Evolutionary conservation across 2,329 filamentous ascomycete genomes (phyloP), one percentile per base, ranked within the genome.

Genomic region (Talaromyces sp.): DNA sequence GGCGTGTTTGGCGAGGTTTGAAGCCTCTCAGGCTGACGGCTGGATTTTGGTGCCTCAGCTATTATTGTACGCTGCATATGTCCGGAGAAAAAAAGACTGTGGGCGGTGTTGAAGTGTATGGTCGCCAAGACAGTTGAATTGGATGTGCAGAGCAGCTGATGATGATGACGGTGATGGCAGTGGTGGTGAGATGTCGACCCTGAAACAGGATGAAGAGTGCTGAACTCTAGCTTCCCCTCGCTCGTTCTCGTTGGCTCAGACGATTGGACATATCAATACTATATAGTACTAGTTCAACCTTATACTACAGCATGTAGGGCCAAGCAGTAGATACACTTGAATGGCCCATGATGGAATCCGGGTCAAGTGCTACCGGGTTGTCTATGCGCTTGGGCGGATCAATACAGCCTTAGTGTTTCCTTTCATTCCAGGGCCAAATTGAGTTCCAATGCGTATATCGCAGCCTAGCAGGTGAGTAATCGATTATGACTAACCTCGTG

Each of bases 271-370:
- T 59, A 45, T 59, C 56, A 45, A 31, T 45, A 59, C 39, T 27
- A 45, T 33, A 41, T 59, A 33, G 24, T 31, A 59, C 24, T 59
- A 59, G 52, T 9, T 16, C 3, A 27, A 14, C 52, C 16, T n/a
- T 52, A 35, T 41, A 41, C 35, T 41, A 43, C 41, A 19, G 22
- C 37, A 57, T 39, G 11, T 52, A 63, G 50, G 61, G 50, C 61
- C 61, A 63, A 57, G 39, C 24, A 43, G 39, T 56, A 47, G 35
- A 41, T 54, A 47, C 41, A 24, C 24, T 33, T 45, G 24, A 63
- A 37, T 47, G 50, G 50, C 61, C 39, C 61, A 63, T 35, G 39
- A 33, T 37, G 50, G 39, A 49, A 63, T 63, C 49, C 61, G 50
- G 39, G 61, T 63, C 61, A 63, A 43, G 49, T 63, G 52, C 50